Evolutionary conservation across 306 rosid genomes (phyloP), one percentile per base, ranked within the genome.

Genomic region (Medicago arabica): DNA sequence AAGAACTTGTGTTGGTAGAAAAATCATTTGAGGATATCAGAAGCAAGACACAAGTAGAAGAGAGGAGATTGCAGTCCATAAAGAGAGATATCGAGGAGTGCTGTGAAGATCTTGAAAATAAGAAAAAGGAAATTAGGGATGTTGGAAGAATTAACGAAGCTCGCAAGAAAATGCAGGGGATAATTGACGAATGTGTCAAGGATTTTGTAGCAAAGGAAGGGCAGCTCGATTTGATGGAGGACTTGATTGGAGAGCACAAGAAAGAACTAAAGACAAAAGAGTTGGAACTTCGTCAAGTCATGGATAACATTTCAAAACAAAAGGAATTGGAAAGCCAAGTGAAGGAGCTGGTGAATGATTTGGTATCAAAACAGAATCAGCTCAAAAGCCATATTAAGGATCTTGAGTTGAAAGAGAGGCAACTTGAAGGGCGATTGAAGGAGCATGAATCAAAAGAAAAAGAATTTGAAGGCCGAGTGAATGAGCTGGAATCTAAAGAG

Each of bases 91-190:
- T 85, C 18, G 81, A 75, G 59, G 61, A 67, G 77, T 51, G 36
- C 8, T 53, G 83, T 44, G 51, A 55, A 72, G 83, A 85, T 50
- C 81, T 83, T 72, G 81, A 71, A 25, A 36, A 38, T 41, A 88
- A 76, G 74, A 83, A 67, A 62, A 69, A 71, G 28, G 81, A 86
- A 21, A 34, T 75, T 31, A 59, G 36, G 23, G n/a, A 6, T 34
- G 36, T 83, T 46, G 34, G 60, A 57, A 54, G n/a, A 25, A 4
- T 47, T 47, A 15, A 73, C 1, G 12, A 60, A 14, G 31, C 55
- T 51, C 41, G 61, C 51, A 44, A 36, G 23, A 62, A 62, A 53
- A 39, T 39, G 51, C 31, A 34, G 67, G 43, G 67, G 7, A 58
- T 49, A 63, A 17, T 77, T 57, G 79, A 65, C 50, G 75, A 67